These are phyloP conservation scores for Yamadazyma endophytica DNA, from an alignment of 805 yeast species.

Conservation along the genomic window DNA sequence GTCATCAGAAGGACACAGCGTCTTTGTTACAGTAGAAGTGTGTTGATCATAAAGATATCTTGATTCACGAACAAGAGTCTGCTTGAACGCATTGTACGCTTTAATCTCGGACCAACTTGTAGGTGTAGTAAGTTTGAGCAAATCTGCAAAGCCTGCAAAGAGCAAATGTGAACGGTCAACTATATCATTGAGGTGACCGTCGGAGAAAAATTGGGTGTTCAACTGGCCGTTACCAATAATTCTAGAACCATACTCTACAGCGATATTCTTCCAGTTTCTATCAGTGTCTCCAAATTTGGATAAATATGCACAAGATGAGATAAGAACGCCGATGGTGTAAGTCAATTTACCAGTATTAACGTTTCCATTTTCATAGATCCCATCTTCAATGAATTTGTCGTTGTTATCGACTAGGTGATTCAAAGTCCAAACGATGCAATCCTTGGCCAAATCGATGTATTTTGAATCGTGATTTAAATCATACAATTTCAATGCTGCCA, in stretches of 20 bases:
- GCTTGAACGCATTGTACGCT: conserved; percentile 15
- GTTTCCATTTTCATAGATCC: conserved; percentile 11
- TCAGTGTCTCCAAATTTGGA: conserved; percentile 9
- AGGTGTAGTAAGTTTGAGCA: conserved; percentile 14
- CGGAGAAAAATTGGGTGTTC: conserved; percentile 14
- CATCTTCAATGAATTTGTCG: conserved; percentile 18
- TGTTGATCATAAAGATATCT: conserved; percentile 14
- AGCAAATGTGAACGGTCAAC: conserved; percentile 21
- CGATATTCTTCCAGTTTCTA: conserved; percentile 17
- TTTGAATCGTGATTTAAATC: conserved; percentile 7
- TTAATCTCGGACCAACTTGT: conserved; percentile 9
- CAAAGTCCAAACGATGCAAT: conserved; percentile 12
- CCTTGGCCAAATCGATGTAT: conserved; percentile 13
- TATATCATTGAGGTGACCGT: conserved; percentile 21
- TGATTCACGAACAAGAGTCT: conserved; percentile 16
- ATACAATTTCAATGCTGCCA: conserved; percentile 18
- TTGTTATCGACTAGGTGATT: conserved; percentile 12
- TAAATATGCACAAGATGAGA: conserved; percentile 21
- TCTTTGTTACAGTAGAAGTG: conserved; percentile 5
- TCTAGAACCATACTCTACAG: conserved; percentile 16
- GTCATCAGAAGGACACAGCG: conserved; percentile 9
- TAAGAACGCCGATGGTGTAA: conserved; percentile 24
- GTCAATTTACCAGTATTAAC: conserved; percentile 24
- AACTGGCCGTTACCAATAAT: conserved; percentile 13
- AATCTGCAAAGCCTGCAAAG: conserved; percentile 24